Evolutionary conservation across 2,329 filamentous ascomycete species (phyloP).

Genomic region (Hypoxylon sp.): DNA sequence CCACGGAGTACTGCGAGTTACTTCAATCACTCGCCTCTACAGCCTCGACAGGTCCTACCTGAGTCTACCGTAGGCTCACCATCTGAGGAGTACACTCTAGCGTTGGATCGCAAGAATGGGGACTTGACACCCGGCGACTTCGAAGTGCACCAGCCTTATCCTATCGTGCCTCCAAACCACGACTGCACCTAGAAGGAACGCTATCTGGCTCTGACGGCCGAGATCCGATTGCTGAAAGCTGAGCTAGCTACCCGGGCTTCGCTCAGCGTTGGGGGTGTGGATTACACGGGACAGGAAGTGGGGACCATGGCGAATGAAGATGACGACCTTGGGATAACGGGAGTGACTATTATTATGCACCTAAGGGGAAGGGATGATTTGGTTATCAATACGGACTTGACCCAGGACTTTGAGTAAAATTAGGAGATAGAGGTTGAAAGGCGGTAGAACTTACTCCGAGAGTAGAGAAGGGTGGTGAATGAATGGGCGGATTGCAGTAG

Average conservation of each 20-base stretch:
- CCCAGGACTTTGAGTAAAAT: constrained; percentile 17
- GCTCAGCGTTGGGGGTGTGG: constrained; percentile 21
- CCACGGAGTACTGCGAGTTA: constrained; percentile 7
- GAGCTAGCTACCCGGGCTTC: constrained; percentile 46
- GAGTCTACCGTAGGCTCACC: constrained; percentile 2
- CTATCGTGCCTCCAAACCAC: constrained; percentile 51
- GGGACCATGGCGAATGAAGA: constrained; percentile 38
- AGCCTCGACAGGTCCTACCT: constrained; percentile 21
- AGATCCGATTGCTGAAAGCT: constrained; percentile 53
- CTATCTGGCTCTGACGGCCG: constrained; percentile 52
- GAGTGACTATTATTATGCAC: constrained; percentile 61
- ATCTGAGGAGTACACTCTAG: constrained; percentile 7
- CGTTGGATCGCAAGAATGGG: neutral
- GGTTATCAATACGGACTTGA: constrained; percentile 60
- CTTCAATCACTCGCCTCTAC: constrained; percentile 21
- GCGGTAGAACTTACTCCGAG: neutral
- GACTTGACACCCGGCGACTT: constrained; percentile 8
- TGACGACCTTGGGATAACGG: constrained; percentile 55
- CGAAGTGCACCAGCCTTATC: constrained; percentile 47
- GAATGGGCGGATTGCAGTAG: neutral
- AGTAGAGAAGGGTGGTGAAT: neutral
- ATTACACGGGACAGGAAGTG: constrained; percentile 37
- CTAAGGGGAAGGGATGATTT: constrained; percentile 59
- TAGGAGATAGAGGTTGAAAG: neutral
- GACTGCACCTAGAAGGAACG: constrained; percentile 54